A percentile compares a stretch with the other conserved stretches of the same genome.
Conservation (phyloP, 306 rosid genomes). For the Mimosa pudica region DNA sequence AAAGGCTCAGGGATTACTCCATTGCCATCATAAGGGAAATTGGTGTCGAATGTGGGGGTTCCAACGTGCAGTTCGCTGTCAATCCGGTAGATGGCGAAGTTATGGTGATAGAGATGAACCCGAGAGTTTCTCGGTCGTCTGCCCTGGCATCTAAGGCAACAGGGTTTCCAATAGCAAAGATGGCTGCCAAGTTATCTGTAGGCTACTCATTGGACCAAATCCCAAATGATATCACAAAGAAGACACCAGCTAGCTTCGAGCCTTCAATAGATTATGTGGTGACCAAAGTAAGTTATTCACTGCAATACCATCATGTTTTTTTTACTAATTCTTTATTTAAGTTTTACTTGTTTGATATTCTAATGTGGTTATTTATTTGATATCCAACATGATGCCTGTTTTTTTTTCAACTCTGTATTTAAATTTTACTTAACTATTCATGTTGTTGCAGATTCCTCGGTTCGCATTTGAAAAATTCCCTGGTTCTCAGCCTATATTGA, state of each 20-base stretch:
- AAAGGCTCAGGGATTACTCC: constrained; percentile 74
- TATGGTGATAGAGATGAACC: constrained; percentile 99
- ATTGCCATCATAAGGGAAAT: constrained; percentile 74
- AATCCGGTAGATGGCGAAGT: constrained; percentile 83
- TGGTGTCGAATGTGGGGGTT: constrained; percentile 85
- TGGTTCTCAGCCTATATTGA: constrained; percentile 92
- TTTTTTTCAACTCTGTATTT: constrained; percentile 16
- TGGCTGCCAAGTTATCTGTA: constrained; percentile 91
- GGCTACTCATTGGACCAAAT: constrained; percentile 94
- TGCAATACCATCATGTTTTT: too few relatives aligned
- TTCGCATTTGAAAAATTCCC: constrained; percentile 98
- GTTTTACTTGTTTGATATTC: too few relatives aligned
- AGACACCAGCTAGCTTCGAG: constrained; percentile 96
- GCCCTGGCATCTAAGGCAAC: constrained; percentile 95
- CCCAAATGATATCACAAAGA: constrained; percentile 89
- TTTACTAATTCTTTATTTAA: too few relatives aligned
- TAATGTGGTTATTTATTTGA: too few relatives aligned
- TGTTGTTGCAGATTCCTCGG: constrained; percentile 83
- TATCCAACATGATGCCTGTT: not conserved
- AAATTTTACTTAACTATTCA: constrained; percentile 17
- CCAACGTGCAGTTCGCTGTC: constrained; percentile 96
- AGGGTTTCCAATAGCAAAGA: constrained; percentile 93
- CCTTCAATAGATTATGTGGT: constrained; percentile 99
- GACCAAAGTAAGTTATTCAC: constrained; percentile 57
- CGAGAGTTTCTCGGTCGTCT: constrained; percentile 93